Evolutionary conservation across 2,329 filamentous ascomycete genomes (phyloP).

Genomic region (Gliomastix tumulicola): DNA sequence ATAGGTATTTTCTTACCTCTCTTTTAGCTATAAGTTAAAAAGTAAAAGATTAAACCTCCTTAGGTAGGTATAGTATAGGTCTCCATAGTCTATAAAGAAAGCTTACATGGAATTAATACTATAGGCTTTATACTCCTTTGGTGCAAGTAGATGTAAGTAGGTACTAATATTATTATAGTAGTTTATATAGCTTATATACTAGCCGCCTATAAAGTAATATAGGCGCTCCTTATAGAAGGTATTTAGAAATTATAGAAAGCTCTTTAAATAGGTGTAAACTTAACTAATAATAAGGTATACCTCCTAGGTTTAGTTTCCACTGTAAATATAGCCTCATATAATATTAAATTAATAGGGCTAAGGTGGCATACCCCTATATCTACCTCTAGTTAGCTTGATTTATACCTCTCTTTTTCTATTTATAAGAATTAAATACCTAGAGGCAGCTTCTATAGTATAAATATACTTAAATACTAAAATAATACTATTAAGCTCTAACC

Average conservation of each 20-base stretch:
- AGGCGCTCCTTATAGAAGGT: background rate
- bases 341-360: background rate
- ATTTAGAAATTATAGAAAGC: background rate
- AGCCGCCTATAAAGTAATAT: background rate
- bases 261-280: background rate
- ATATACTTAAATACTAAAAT: background rate
- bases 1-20: background rate
- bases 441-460: background rate
- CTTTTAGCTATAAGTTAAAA: background rate
- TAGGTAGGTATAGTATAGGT: background rate
- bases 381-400: background rate
- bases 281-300: background rate
- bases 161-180: background rate
- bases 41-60: background rate
- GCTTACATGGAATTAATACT: background rate
- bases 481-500: background rate
- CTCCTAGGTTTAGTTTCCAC: background rate
- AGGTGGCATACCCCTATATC: background rate
- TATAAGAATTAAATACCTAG: no score
- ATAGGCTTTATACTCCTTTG: background rate
- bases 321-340: background rate
- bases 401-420: no score
- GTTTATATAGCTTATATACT: background rate
- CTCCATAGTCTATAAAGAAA: background rate
- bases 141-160: background rate